A percentile compares a stretch with the other conserved stretches of the same genome.
These are phyloP conservation scores for Aspergillus sp. DNA, from an alignment of 2,329 filamentous ascomycete genomes.

Conservation along the genomic window DNA sequence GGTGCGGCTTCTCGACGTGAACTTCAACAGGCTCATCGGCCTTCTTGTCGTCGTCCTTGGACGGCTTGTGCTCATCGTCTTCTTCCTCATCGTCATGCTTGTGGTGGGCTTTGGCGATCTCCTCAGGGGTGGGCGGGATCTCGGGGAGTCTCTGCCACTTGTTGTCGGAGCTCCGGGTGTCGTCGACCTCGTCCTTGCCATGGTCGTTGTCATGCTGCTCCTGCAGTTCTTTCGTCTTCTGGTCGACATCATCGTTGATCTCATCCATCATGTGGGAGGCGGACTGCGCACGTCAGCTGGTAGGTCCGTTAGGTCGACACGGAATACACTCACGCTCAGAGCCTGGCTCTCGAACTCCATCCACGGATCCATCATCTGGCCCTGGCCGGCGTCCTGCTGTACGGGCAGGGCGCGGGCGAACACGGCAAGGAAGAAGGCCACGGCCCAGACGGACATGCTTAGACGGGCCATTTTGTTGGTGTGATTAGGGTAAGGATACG, in stretches of 20 bases:
- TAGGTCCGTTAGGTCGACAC: neutral
- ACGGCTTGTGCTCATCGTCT: neutral
- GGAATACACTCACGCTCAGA: neutral
- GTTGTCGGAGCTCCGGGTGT: neutral
- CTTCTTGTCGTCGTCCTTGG: too few species aligned
- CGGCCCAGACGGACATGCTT: constrained; percentile 27
- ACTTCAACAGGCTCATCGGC: too few species aligned
- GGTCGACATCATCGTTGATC: constrained; percentile 4
- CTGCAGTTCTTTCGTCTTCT: neutral
- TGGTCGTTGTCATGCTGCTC: too few species aligned
- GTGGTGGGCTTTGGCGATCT: neutral
- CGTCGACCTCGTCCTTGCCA: too few species aligned
- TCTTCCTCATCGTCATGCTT: neutral
- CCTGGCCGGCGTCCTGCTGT: constrained; percentile 8
- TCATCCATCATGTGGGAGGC: constrained; percentile 16
- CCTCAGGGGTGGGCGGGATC: neutral
- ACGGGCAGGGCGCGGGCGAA: constrained; percentile 28
- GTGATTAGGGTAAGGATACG: neutral
- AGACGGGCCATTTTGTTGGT: constrained; percentile 29
- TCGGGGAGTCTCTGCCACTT: neutral
- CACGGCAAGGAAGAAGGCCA: constrained; percentile 28
- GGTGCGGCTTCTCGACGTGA: too few species aligned
- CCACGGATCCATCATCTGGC: neutral
- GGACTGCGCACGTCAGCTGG: constrained; percentile 7
- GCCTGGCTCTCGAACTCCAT: constrained; percentile 6